Conservation (phyloP, 73 alveolate genomes). For the Blepharisma stoltei region DNA sequence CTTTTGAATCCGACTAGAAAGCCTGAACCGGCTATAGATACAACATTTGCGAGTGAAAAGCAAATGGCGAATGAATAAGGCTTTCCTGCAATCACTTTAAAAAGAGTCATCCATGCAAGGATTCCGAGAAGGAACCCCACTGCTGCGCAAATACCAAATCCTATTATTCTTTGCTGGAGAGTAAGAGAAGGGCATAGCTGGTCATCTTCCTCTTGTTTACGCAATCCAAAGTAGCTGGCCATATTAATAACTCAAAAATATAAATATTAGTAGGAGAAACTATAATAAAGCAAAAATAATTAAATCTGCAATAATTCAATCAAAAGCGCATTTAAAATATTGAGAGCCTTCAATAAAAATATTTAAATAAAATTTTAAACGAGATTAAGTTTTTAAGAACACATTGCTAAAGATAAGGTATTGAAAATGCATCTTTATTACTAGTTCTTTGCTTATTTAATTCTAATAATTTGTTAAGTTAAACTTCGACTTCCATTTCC, state of each 20-base stretch:
- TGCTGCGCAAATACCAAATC: not conserved
- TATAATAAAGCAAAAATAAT: too few species aligned
- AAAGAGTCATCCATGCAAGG: constrained; percentile 12
- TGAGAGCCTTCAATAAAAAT: too few species aligned
- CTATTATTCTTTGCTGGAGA: constrained; percentile 18
- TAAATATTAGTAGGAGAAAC: too few species aligned
- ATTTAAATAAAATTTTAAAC: too few species aligned
- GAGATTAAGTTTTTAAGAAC: too few species aligned
- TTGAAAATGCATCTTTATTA: too few species aligned
- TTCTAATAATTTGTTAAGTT: too few species aligned
- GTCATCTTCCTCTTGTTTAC: constrained; percentile 6
- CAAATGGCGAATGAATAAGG: constrained; percentile 26
- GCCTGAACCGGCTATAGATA: constrained; percentile 25
- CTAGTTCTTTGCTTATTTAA: too few species aligned
- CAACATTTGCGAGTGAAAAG: constrained; percentile 6
- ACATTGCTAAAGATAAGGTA: too few species aligned
- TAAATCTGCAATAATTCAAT: too few species aligned
- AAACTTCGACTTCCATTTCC: too few species aligned
- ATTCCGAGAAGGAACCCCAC: not conserved
- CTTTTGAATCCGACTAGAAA: constrained; percentile 14
- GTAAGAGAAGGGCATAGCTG: constrained; percentile 22
- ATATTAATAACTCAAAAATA: not conserved
- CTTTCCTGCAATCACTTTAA: constrained; percentile 3
- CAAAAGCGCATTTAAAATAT: too few species aligned
- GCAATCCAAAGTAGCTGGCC: not conserved